phyloP scores from a whole-genome alignment of 179 eudicot genomes.

The Pouteria campechiana region DNA sequence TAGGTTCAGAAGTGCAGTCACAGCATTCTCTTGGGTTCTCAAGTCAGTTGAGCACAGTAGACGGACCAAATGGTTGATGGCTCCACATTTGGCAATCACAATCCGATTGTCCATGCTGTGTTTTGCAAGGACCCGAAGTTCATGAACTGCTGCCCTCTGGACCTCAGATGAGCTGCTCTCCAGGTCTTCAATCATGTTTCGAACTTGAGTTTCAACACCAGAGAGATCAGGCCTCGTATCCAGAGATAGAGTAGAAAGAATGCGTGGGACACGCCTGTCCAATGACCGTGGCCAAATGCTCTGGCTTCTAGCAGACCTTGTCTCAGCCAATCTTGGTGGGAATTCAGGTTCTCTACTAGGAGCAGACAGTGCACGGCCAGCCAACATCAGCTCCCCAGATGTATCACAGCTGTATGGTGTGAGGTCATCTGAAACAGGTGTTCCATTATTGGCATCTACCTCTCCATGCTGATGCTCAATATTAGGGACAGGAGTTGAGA shows the following conservation, averaged over 20 bases:
- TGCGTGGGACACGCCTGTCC: conserved; percentile 27
- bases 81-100: conserved; percentile 27
- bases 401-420: conserved; percentile 54
- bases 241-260: conserved; percentile 19
- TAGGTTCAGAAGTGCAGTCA: conserved; percentile 38
- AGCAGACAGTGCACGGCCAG: conserved; percentile 21
- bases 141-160: conserved; percentile 14
- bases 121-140: conserved; percentile 27
- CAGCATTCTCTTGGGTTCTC: conserved; percentile 26
- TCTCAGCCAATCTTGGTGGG: conserved; percentile 27
- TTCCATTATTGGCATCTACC: conserved; percentile 32
- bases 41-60: conserved; percentile 25
- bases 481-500: conserved; percentile 29
- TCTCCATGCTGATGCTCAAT: too few relatives aligned
- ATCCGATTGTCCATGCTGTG: conserved; percentile 33
- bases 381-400: conserved; percentile 60
- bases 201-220: conserved; percentile 33
- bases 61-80: conserved; percentile 17
- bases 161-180: conserved; percentile 18
- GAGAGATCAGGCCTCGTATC: conserved; percentile 30
- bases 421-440: conserved; percentile 22
- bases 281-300: conserved; percentile 31
- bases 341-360: conserved; percentile 46
- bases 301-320: conserved; percentile 28
- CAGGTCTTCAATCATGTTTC: conserved; percentile 28